These are phyloP conservation scores for Pisolithus thermaeus DNA, from an alignment of 1,284 basidiomycete genomes.

Conservation along the genomic window DNA sequence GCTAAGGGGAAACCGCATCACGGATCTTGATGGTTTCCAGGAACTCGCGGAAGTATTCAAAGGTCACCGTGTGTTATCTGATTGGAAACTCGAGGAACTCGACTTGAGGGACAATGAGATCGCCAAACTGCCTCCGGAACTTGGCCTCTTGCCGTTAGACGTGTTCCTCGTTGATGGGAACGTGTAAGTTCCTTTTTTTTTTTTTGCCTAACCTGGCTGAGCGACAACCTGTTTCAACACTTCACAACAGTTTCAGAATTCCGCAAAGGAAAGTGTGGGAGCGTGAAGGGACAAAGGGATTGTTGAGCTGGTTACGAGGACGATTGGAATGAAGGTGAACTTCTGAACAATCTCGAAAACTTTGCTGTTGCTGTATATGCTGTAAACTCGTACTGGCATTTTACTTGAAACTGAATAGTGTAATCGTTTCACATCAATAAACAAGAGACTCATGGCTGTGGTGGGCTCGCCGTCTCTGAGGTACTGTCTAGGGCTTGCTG, in stretches of 20 bases:
- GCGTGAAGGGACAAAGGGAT: slow-evolving; percentile 74
- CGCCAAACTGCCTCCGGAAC: slow-evolving; percentile 54
- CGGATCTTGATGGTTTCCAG: slow-evolving; percentile 55
- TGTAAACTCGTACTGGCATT: background rate
- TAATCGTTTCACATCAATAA: background rate
- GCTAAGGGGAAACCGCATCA: slow-evolving; percentile 61
- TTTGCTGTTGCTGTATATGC: background rate
- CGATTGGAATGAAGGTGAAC: slow-evolving; percentile 50
- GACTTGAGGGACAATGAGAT: slow-evolving; percentile 77
- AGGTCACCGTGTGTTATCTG: slow-evolving; percentile 52
- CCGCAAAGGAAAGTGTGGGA: slow-evolving; percentile 76
- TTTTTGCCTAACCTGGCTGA: slow-evolving; percentile 1
- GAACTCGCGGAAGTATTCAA: slow-evolving; percentile 55
- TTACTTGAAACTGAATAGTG: background rate
- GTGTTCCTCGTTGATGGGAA: slow-evolving; percentile 82
- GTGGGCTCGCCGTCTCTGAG: slow-evolving; percentile 10
- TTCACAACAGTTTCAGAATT: slow-evolving; percentile 59
- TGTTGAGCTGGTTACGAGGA: slow-evolving; percentile 68
- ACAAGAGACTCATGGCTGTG: background rate
- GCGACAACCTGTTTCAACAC: slow-evolving; percentile 4
- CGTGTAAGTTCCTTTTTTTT: slow-evolving; percentile 47
- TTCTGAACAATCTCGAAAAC: background rate
- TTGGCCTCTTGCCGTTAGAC: slow-evolving; percentile 70
- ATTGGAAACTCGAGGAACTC: slow-evolving; percentile 73
- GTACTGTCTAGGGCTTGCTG: slow-evolving; percentile 52